Base-by-base conservation (phyloP, 2,329 filamentous ascomycete species). In the Trichoderma sp. region DNA sequence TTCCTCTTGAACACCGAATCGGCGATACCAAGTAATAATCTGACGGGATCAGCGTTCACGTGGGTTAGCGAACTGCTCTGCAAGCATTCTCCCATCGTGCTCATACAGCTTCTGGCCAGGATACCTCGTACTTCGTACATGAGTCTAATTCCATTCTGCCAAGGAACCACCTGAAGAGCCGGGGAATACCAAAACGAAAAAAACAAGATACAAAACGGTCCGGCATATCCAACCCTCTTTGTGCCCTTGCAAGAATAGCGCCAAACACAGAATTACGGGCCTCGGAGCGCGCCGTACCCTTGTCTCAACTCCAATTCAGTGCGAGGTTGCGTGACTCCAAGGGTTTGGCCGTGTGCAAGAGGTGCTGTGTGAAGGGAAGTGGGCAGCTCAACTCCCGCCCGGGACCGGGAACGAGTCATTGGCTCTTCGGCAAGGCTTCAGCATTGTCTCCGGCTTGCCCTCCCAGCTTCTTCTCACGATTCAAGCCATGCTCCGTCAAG, bases 211-310 rank as follows among this genome's bases (percentile, higher is more conserved):
- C 56, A 63, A 53, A 63, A 63, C 60, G 56, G 69, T 64, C 41
- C 31, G 59, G 69, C 41, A 53, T 33, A 53, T 56, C 60, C 41
- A 38, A 29, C 12, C 29, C 9, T 68, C 38, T 65, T 65, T 56
- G 41, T 45, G 3, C 41, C 38, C 35, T 41, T 56, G 50, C 9
- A 56, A 56, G 50, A 18, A 21, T 65, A 65, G 60, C 60, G 21
- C 50, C 41, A 56, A 73, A 73, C 71, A 38, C 3, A 31, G 21
- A 53, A 29, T 38, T 27, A 38, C 18, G 60, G 41, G 21, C 35
- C 16, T 64, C 60, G 71, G 71, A 45, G 71, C 71, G 71, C 71
- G 45, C 71, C 71, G 60, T 71, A 62, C 53, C 67, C 67, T 71
- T 71, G 67, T 71, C 31, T 35, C 16, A 53, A 56, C 14, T 35